Conservation (phyloP, 2,329 filamentous ascomycete genomes). For the Diaporthe vaccinii region DNA sequence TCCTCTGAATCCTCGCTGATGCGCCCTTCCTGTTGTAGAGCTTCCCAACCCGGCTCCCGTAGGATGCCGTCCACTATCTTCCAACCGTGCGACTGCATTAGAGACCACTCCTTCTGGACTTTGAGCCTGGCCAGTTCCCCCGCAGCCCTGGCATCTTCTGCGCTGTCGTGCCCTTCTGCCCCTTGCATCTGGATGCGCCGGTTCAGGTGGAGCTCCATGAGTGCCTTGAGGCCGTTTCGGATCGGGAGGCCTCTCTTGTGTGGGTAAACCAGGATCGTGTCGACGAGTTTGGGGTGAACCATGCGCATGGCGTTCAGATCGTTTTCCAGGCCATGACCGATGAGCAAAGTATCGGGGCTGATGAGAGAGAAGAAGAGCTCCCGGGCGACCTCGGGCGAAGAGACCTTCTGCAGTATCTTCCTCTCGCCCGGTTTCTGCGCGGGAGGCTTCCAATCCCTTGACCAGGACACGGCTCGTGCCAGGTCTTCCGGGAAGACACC, state of each 20-base stretch:
- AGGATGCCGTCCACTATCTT: slow-evolving; percentile 62
- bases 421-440: slow-evolving; percentile 45
- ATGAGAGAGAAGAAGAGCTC: slow-evolving; percentile 82
- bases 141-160: slow-evolving; percentile 90
- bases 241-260: slow-evolving; percentile 82
- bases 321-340: slow-evolving; percentile 96
- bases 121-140: slow-evolving; percentile 85
- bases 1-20: slow-evolving; percentile 37
- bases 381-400: slow-evolving; percentile 81
- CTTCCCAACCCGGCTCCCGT: slow-evolving; percentile 30
- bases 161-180: slow-evolving; percentile 84
- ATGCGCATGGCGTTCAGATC: slow-evolving; percentile 89
- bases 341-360: slow-evolving; percentile 82
- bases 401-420: slow-evolving; percentile 76
- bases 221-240: slow-evolving; percentile 81
- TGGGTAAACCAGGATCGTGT: slow-evolving; percentile 88
- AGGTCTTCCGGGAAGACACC: slow-evolving; percentile 87
- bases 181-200: slow-evolving; percentile 83
- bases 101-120: slow-evolving; percentile 78
- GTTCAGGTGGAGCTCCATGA: slow-evolving; percentile 78
- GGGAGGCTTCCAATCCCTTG: slow-evolving; percentile 46
- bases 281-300: slow-evolving; percentile 86
- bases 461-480: slow-evolving; percentile 73
- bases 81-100: slow-evolving; percentile 78
- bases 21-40: slow-evolving; percentile 5